These are phyloP conservation scores for Porphyridium purpureum DNA, from an alignment of 23 red algal species.

Conservation along the genomic window DNA sequence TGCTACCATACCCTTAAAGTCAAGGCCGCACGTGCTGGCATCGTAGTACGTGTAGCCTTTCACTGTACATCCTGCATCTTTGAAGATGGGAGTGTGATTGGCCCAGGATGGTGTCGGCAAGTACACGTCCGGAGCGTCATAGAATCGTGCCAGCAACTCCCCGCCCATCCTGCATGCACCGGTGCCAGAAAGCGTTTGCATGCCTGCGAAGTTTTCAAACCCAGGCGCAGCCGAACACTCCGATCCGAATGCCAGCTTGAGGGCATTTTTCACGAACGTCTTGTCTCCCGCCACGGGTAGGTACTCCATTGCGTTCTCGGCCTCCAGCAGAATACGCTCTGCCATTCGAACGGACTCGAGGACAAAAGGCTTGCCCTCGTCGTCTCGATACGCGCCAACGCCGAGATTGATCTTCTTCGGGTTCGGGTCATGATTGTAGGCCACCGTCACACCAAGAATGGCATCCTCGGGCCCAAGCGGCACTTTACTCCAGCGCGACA, in stretches of 20 bases:
- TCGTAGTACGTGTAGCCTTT: slow-evolving; percentile 58
- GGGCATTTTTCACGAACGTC: slow-evolving; percentile 28
- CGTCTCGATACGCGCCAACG: slow-evolving; percentile 95
- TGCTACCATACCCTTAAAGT: slow-evolving; percentile 33
- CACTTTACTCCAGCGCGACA: slow-evolving; percentile 29
- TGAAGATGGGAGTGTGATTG: slow-evolving; percentile 52
- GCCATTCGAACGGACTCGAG: slow-evolving; percentile 40
- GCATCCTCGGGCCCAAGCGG: slow-evolving; percentile 52
- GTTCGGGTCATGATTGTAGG: slow-evolving; percentile 35
- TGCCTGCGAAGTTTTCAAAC: slow-evolving; percentile 5
- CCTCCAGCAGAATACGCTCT: slow-evolving; percentile 13
- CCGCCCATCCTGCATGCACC: slow-evolving; percentile 57
- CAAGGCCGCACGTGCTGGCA: slow-evolving; percentile 19
- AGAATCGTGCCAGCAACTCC: slow-evolving; percentile 34
- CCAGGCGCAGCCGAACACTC: slow-evolving; percentile 4
- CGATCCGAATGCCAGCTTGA: slow-evolving; percentile 48
- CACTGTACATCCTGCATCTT: slow-evolving; percentile 26
- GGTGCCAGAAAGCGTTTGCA: slow-evolving; percentile 74
- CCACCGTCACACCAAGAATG: slow-evolving; percentile 70
- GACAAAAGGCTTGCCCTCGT: slow-evolving; percentile 49
- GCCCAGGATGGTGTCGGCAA: slow-evolving; percentile 60
- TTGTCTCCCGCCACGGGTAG: slow-evolving; percentile 41
- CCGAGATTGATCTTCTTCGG: slow-evolving; percentile 86
- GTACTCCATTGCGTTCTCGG: slow-evolving; percentile 40
- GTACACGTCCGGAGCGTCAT: slow-evolving; percentile 34